Percentiles rank a stretch among this genome's conserved stretches.
Evolutionary conservation across 805 yeast genomes (phyloP).

Genomic region (Sungouiozyma intestinalis): DNA sequence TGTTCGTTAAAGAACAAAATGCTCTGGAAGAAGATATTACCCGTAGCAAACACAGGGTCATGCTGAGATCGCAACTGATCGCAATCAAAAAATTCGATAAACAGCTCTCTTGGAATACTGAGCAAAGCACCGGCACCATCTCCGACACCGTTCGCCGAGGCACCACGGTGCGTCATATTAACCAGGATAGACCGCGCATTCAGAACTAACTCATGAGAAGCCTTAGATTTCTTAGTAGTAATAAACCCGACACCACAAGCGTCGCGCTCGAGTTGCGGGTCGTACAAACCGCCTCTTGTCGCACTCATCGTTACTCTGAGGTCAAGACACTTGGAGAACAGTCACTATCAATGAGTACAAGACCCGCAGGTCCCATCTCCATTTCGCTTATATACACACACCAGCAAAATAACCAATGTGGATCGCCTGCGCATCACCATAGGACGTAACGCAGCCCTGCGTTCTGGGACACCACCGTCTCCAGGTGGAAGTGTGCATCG

Average conservation of each 20-base stretch:
- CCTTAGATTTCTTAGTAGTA: slow-evolving; percentile 80
- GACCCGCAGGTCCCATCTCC: too few species aligned
- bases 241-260: slow-evolving; percentile 99
- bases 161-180: slow-evolving; percentile 98
- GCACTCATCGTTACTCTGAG: background rate
- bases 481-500: too few species aligned
- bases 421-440: too few species aligned
- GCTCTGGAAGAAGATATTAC: slow-evolving; percentile 71
- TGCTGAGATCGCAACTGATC: slow-evolving; percentile 63
- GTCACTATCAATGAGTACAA: too few species aligned
- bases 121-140: slow-evolving; percentile 98
- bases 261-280: slow-evolving; percentile 89
- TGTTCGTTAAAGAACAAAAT: slow-evolving; percentile 3
- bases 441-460: too few species aligned
- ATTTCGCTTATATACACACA: too few species aligned
- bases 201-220: slow-evolving; percentile 84
- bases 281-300: slow-evolving; percentile 71
- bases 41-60: slow-evolving; percentile 77
- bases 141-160: slow-evolving; percentile 97
- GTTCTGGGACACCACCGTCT: too few species aligned
- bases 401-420: too few species aligned
- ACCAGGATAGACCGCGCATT: slow-evolving; percentile 83
- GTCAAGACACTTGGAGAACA: background rate
- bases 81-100: slow-evolving; percentile 72
- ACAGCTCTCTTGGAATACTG: slow-evolving; percentile 82